These are phyloP conservation scores for Perilla frutescens DNA, from an alignment of 257 asterid genomes.

Conservation along the genomic window DNA sequence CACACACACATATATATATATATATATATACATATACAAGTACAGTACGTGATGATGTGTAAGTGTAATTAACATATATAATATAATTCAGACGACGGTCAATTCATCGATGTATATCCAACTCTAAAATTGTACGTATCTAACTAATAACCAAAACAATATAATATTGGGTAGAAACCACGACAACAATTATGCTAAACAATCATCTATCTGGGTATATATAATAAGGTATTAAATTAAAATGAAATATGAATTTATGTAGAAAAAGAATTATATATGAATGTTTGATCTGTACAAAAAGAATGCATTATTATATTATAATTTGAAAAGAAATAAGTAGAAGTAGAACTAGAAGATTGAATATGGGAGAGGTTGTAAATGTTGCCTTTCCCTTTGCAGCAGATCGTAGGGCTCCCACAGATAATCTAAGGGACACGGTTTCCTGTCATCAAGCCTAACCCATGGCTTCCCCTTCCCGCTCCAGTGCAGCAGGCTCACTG, in stretches of 20 bases:
- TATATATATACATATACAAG: too few relatives aligned
- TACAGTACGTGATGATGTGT: too few relatives aligned
- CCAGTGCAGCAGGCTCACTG: slow-evolving; percentile 83
- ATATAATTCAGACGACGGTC: too few relatives aligned
- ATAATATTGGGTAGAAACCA: too few relatives aligned
- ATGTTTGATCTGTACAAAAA: slow-evolving; percentile 56
- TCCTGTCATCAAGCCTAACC: slow-evolving; percentile 70
- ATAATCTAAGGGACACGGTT: slow-evolving; percentile 77
- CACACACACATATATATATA: too few relatives aligned
- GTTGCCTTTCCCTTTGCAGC: slow-evolving; percentile 43
- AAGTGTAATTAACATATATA: too few relatives aligned
- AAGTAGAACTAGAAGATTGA: slow-evolving; percentile 26
- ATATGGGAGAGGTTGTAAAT: slow-evolving; percentile 21
- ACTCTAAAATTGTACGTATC: too few relatives aligned
- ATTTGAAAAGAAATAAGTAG: slow-evolving; percentile 46
- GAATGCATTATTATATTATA: slow-evolving; percentile 25
- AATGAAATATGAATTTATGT: background rate
- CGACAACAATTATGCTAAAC: too few relatives aligned
- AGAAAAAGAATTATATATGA: slow-evolving; percentile 16
- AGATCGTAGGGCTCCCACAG: slow-evolving; percentile 79
- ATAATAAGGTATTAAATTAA: too few relatives aligned
- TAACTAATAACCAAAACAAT: too few relatives aligned
- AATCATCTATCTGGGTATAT: too few relatives aligned
- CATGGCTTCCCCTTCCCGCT: slow-evolving; percentile 87
- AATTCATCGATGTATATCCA: too few relatives aligned